These are phyloP conservation scores for Xylariaceae sp. DNA, from an alignment of 2,329 filamentous ascomycete species.

Conservation along the genomic window DNA sequence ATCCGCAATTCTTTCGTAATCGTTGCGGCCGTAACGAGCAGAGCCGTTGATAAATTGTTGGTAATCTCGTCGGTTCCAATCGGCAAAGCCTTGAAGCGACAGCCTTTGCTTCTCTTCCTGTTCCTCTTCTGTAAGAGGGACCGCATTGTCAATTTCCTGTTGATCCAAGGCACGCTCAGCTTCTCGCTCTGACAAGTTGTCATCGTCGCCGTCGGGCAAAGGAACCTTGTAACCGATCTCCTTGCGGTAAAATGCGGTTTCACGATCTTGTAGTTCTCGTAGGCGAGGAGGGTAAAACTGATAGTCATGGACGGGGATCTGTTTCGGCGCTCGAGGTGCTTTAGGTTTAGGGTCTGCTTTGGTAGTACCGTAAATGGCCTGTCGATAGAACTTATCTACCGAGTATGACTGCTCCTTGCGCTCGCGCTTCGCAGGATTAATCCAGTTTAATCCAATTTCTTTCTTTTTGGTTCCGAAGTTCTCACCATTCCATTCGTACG, in stretches of 20 bases:
- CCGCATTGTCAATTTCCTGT: constrained; percentile 89
- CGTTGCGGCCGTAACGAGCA: constrained; percentile 86
- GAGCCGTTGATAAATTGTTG: constrained; percentile 97
- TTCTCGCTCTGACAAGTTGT: constrained; percentile 83
- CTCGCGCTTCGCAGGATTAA: constrained; percentile 97
- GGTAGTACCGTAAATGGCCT: constrained; percentile 78
- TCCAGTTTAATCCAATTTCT: constrained; percentile 92
- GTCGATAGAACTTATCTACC: constrained; percentile 98
- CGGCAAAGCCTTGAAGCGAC: constrained; percentile 82
- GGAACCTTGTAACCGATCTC: constrained; percentile 96
- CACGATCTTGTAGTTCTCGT: constrained; percentile 89
- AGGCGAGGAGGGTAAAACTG: constrained; percentile 92
- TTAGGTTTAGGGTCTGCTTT: constrained; percentile 88
- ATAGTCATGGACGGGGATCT: constrained; percentile 91
- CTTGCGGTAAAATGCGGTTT: constrained; percentile 94
- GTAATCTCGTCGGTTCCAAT: constrained; percentile 98
- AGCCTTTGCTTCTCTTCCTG: constrained; percentile 83
- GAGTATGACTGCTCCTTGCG: constrained; percentile 98
- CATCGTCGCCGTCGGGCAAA: constrained; percentile 84
- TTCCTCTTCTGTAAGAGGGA: constrained; percentile 86
- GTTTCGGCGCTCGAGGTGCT: constrained; percentile 92
- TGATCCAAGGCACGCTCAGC: constrained; percentile 88
- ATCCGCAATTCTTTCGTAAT: constrained; percentile 82
- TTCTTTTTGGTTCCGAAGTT: constrained; percentile 93
- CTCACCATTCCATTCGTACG: constrained; percentile 98